Evolutionary conservation across 225 moss, liverwort and hornwort genomes (phyloP), one percentile per base, ranked within the genome.

Genomic region (Bryoerythrophyllum caledonicum): DNA sequence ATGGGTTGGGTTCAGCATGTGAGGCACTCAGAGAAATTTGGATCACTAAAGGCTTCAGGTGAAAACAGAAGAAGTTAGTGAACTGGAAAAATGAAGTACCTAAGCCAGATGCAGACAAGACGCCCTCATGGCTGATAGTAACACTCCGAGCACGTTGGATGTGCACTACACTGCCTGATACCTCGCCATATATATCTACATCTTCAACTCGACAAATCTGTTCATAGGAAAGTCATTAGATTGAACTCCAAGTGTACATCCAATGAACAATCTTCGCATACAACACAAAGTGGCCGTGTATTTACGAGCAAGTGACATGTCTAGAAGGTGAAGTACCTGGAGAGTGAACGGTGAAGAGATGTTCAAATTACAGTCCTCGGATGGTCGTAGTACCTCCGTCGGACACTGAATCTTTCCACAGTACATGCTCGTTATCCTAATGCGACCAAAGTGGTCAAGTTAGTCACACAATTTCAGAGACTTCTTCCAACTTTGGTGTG

Each of bases 191-290:
- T 61, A 91, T 89, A 49, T 76, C 63, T 46, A 93, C 74, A 59
- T 93, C 91, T 83, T 93, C 93, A 57, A 91, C 93, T 51, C 91
- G 89, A 74, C 93, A 93, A 27, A 93, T 79, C 91, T 93, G 89
- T 79, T 63, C 43, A 65, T 32, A 23, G 61, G 24, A 55, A 28
- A 25, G 7, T 35, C 54, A 60, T 79, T 67, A 74, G 30, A 56
- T 53, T 27, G 26, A 27, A 64, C 21, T 56, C 20, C 14, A 32
- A 20, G 26, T 26, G 25, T 30, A 8, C n/a, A 13, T 72, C 15
- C 1, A 46, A 72, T 60, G 5, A 6, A 69, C 15, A 69, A 60
- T 5, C 27, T 60, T 72, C 7, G 14, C 14, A 13, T 44, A 21
- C 28, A 58, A 20, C 27, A 43, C 41, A 43, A 8, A 44, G 27